Evolutionary conservation across 805 yeast species (phyloP).

Genomic region (Lachancea cidri): DNA sequence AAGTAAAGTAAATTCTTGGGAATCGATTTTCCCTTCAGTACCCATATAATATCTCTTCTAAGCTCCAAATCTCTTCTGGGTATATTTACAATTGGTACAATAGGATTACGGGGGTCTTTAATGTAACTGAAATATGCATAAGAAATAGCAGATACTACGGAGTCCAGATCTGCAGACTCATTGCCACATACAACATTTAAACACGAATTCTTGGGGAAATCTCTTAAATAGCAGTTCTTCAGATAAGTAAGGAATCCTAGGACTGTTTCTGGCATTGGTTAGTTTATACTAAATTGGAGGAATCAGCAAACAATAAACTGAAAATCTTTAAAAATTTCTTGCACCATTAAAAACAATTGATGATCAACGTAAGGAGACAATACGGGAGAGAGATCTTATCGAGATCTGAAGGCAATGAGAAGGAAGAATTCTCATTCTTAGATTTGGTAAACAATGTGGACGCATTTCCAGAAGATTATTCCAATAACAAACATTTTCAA

Average conservation of each 20-base stretch:
- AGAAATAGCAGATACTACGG: slow-evolving; percentile 69
- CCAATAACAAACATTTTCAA: slow-evolving; percentile 14
- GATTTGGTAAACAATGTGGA: slow-evolving; percentile 27
- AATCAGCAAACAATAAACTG: too few relatives aligned
- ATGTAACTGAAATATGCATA: slow-evolving; percentile 55
- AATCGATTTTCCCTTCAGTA: slow-evolving; percentile 46
- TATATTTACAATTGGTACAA: slow-evolving; percentile 75
- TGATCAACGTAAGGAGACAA: slow-evolving; percentile 12
- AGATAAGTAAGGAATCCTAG: slow-evolving; percentile 11
- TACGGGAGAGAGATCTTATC: slow-evolving; percentile 18
- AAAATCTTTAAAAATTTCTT: too few relatives aligned
- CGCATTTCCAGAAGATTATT: slow-evolving; percentile 22
- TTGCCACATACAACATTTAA: slow-evolving; percentile 48
- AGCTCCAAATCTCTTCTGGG: slow-evolving; percentile 57
- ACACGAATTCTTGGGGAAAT: slow-evolving; percentile 1
- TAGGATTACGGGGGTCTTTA: slow-evolving; percentile 28
- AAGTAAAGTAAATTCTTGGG: slow-evolving; percentile 49
- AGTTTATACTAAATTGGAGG: too few relatives aligned
- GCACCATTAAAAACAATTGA: too few relatives aligned
- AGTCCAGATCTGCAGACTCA: slow-evolving; percentile 86
- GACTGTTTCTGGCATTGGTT: slow-evolving; percentile 11
- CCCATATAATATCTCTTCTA: slow-evolving; percentile 63
- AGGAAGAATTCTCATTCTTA: slow-evolving; percentile 20
- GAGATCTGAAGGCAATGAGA: slow-evolving; percentile 23
- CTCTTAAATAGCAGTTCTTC: slow-evolving; percentile 7